phyloP scores from a whole-genome alignment of 805 yeast genomes.

The Pichia heedii region DNA sequence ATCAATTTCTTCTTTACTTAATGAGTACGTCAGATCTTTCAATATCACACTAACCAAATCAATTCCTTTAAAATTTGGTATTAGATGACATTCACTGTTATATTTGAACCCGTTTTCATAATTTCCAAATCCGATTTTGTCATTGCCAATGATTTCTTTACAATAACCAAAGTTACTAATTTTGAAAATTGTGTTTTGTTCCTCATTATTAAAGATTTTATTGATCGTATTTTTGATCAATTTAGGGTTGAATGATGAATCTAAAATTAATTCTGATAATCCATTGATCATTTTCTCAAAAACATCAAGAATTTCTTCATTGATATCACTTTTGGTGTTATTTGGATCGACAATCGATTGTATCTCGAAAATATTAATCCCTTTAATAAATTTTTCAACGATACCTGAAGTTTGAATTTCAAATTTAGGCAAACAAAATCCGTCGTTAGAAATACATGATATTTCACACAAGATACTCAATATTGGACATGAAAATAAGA shows the following conservation, averaged over 20 bases:
- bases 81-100: slow-evolving; percentile 6
- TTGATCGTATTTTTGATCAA: slow-evolving; percentile 15
- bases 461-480: slow-evolving; percentile 15
- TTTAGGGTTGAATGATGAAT: slow-evolving; percentile 33
- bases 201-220: slow-evolving; percentile 37
- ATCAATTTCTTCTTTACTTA: slow-evolving; percentile 20
- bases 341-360: background rate
- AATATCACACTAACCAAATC: slow-evolving; percentile 40
- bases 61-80: slow-evolving; percentile 5
- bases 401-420: slow-evolving; percentile 24
- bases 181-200: slow-evolving; percentile 30
- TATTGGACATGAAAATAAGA: slow-evolving; percentile 21
- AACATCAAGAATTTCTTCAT: background rate
- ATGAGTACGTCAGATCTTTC: slow-evolving; percentile 41
- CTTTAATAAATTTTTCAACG: background rate
- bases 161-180: slow-evolving; percentile 44
- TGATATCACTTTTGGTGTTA: too few species aligned
- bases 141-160: slow-evolving; percentile 17
- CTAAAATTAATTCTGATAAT: slow-evolving; percentile 27
- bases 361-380: background rate
- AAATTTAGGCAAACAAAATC: slow-evolving; percentile 35
- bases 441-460: slow-evolving; percentile 27
- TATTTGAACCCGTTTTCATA: background rate
- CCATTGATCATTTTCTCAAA: background rate
- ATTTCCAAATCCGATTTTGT: too few species aligned